Conservation (phyloP, 2,329 filamentous ascomycete species). For the Xylaria sp. region DNA sequence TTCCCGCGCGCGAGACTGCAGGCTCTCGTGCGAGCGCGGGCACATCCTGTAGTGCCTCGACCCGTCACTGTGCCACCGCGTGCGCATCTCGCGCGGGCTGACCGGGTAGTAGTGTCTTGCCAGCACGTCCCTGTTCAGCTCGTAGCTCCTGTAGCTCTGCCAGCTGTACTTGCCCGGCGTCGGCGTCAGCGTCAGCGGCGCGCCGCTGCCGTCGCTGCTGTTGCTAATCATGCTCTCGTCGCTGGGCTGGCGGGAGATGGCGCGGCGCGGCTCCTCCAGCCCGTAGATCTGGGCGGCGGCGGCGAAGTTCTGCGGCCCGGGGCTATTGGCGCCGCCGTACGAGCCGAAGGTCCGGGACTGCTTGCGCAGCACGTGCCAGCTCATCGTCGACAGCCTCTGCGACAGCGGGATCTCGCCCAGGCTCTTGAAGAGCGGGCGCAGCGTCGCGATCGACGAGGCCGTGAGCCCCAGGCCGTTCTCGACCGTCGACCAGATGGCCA, state of each 20-base stretch:
- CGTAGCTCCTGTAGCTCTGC: constrained; percentile 14
- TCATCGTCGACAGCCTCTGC: neutral
- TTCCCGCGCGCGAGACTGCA: neutral
- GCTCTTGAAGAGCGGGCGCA: constrained; percentile 50
- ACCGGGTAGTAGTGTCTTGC: constrained; percentile 4
- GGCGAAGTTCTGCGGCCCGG: neutral
- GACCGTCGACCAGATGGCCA: constrained; percentile 58
- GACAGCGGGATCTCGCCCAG: constrained; percentile 30
- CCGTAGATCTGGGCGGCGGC: constrained; percentile 1
- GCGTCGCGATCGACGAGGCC: constrained; percentile 54
- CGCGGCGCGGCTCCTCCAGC: constrained; percentile 1
- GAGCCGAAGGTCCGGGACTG: constrained; percentile 3
- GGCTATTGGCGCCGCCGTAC: neutral
- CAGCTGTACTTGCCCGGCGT: constrained; percentile 4
- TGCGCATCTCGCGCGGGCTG: constrained; percentile 16
- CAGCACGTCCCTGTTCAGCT: constrained; percentile 1
- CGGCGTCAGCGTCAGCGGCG: neutral
- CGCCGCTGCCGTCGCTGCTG: neutral
- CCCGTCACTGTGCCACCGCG: constrained; percentile 17
- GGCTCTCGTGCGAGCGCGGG: neutral
- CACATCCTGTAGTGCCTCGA: neutral
- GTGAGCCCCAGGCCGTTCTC: constrained; percentile 56
- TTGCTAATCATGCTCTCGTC: neutral
- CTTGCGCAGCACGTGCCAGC: constrained; percentile 7
- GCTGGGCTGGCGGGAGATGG: neutral